Conservation (phyloP, 2,329 filamentous ascomycete species). For the Diplocarpon mali region DNA sequence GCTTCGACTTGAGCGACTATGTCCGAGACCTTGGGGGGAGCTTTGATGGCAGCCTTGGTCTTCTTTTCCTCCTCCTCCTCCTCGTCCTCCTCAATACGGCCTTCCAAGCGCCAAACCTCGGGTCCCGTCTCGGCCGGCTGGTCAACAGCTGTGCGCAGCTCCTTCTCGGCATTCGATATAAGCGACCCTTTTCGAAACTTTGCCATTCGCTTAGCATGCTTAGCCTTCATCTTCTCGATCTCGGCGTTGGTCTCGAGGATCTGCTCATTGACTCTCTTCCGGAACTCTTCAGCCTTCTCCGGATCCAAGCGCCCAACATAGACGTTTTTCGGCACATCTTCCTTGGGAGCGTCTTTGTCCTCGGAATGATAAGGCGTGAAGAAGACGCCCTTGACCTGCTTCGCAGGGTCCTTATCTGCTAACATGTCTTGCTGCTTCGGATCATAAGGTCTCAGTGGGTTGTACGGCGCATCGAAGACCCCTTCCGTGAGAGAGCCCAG, state of each 20-base stretch:
- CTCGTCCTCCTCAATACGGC: conserved; percentile 37
- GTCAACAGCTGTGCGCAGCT: conserved; percentile 56
- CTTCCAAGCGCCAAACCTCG: conserved; percentile 55
- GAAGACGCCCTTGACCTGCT: not conserved
- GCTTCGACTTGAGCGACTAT: conserved; percentile 67
- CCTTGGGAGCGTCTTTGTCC: not conserved
- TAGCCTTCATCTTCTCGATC: conserved; percentile 71
- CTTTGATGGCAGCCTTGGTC: conserved; percentile 18
- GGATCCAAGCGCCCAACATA: conserved; percentile 53
- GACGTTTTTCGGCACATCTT: conserved; percentile 2
- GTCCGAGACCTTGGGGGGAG: conserved; percentile 48
- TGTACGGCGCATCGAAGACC: conserved; percentile 59
- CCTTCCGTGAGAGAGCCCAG: conserved; percentile 72
- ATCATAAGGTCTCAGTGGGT: conserved; percentile 44
- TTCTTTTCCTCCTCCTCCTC: conserved; percentile 22
- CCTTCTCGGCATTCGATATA: conserved; percentile 63
- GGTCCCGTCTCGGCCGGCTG: conserved; percentile 40
- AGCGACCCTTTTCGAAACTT: conserved; percentile 61
- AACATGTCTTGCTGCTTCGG: not conserved
- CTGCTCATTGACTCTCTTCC: conserved; percentile 62
- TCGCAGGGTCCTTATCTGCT: not conserved
- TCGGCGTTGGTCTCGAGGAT: conserved; percentile 66
- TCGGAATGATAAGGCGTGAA: not conserved
- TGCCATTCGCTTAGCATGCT: conserved; percentile 65
- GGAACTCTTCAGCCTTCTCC: conserved; percentile 75